Percentiles rank a stretch among this genome's conserved stretches.
Conservation (phyloP, 306 rosid species). For the Cucurbita moschata region DNA sequence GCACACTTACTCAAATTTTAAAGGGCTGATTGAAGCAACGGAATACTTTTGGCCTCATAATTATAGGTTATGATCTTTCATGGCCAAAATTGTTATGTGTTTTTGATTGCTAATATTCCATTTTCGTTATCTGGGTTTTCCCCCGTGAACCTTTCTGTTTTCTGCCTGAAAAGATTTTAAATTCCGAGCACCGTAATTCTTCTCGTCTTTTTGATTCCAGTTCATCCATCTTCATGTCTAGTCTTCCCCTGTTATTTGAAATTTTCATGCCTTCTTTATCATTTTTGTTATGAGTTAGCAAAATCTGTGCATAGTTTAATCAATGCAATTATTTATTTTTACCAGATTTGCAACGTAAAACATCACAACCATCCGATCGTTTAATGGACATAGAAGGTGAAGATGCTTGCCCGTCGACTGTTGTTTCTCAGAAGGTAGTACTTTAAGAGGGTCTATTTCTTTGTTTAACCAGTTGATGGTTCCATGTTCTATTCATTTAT, state of each 20-base stretch:
- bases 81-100: conserved; percentile 16
- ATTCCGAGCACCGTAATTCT: neutral
- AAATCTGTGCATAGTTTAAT: neutral
- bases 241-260: neutral
- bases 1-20: conserved; percentile 18
- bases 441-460: neutral
- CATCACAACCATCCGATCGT: conserved; percentile 7
- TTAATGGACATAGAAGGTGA: conserved; percentile 13
- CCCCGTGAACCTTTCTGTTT: neutral
- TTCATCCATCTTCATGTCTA: neutral
- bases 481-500: neutral
- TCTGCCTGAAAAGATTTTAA: neutral
- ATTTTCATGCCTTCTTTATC: neutral
- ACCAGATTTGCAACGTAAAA: conserved; percentile 24
- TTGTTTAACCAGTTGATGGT: neutral
- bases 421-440: conserved; percentile 38
- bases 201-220: neutral
- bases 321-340: neutral
- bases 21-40: conserved; percentile 43
- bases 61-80: conserved; percentile 33
- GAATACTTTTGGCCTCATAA: conserved; percentile 29
- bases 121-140: neutral
- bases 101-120: neutral
- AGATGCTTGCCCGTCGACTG: conserved; percentile 14
- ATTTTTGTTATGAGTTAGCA: neutral